phyloP scores from a whole-genome alignment of 345 rosid species.

The Populus tremula region DNA sequence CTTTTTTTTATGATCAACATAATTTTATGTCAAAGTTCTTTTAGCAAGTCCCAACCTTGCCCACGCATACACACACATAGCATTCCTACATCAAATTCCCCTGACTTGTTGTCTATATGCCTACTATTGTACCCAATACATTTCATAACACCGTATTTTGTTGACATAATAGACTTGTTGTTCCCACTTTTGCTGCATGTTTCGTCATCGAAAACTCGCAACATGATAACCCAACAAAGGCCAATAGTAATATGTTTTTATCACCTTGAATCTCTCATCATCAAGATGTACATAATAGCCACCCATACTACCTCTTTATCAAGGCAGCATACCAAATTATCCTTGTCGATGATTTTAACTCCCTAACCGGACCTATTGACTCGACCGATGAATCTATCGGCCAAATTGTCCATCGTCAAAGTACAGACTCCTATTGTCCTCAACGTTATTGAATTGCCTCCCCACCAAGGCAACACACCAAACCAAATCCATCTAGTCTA shows the following conservation, averaged over 20 bases:
- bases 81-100: too few species aligned
- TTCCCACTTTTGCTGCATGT: background rate
- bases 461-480: too few species aligned
- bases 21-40: background rate
- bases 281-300: too few species aligned
- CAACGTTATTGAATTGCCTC: too few species aligned
- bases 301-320: accelerated
- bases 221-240: too few species aligned
- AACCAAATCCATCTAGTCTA: too few species aligned
- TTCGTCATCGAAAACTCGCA: background rate
- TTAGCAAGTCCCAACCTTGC: accelerated
- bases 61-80: background rate
- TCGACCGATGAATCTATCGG: accelerated
- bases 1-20: accelerated
- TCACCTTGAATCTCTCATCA: too few species aligned
- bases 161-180: too few species aligned
- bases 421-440: background rate
- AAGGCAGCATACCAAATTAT: background rate
- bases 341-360: background rate
- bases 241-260: too few species aligned
- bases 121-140: too few species aligned
- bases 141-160: background rate
- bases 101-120: too few species aligned
- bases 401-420: background rate
- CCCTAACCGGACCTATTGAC: background rate